Evolutionary conservation across 176 grass and related monocot species (phyloP).

Genomic region (Thalia dealbata): DNA sequence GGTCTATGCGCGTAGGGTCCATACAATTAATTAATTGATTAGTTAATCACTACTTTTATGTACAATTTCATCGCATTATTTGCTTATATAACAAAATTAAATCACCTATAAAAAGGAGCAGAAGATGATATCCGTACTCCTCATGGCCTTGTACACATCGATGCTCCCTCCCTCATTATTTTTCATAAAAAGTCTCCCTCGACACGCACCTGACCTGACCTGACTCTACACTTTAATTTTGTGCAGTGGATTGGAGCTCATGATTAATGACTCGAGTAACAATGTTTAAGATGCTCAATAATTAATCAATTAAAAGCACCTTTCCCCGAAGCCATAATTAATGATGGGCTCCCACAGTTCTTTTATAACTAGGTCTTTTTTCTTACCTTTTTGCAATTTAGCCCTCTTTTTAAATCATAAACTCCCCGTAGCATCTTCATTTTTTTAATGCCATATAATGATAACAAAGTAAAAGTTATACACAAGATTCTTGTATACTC

Average conservation of each 20-base stretch:
- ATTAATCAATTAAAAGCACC: neutral
- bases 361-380: too few species aligned
- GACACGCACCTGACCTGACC: neutral
- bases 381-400: too few species aligned
- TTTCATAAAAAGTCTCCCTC: neutral
- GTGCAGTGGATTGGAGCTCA: neutral
- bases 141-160: neutral
- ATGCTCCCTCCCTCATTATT: neutral
- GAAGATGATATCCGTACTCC: neutral
- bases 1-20: neutral
- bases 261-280: neutral
- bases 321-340: too few species aligned
- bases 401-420: too few species aligned
- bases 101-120: neutral
- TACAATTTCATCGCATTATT: neutral
- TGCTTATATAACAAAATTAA: neutral
- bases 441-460: too few species aligned
- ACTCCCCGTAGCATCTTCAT: too few species aligned
- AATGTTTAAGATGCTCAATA: neutral
- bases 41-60: too few species aligned
- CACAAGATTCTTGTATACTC: too few species aligned
- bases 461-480: too few species aligned
- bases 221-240: neutral
- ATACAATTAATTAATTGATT: neutral
- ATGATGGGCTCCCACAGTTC: too few species aligned